Base-by-base conservation (phyloP, 2,329 filamentous ascomycete species). In the Trichoderma arundinaceum region DNA sequence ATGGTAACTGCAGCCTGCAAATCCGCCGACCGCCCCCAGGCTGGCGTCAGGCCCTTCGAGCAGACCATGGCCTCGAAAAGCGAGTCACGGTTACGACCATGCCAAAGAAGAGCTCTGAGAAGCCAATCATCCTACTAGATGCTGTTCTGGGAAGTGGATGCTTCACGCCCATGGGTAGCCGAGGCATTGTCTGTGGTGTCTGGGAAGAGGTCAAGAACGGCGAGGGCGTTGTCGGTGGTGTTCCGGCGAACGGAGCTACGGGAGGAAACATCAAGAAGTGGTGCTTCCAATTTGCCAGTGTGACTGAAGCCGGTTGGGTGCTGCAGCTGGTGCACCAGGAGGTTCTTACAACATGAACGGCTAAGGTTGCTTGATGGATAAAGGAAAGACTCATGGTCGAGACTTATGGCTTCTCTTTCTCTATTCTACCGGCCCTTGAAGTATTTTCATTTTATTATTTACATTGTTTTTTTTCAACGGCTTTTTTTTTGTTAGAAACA, bases 121-220 rank as follows among this genome's bases (percentile, higher is more conserved):
- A 80, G 68, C 86, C 86, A 22, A 82, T 88, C 67, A 83, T 90
- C 1, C 77, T 96, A 41, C 83, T 97, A 0, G 94, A 98, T 76
- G 92, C 92, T 1, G 93, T 93, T 54, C 82, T 97, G 1, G 90
- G 90, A 10, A 92, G 93, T 74, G 91, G 88, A 65, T 94, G 91
- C 73, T 96, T 97, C 78, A 90, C 94, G 70, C 83, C 91, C 17
- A 87, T 97, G 67, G 94, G 92, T 5, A 87, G 90, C 70, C 90
- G 91, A 39, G 94, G 94, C 53, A 94, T 97, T 72, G 92, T 95
- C 1, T 88, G 96, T 64, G 94, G 91, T 69, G 90, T 97, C 41
- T 95, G 92, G 88, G 91, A 95, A 75, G 88, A 92, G 69, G 80
- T 90, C 71, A 88, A 88, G 56, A 86, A 89, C 68, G 86, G 86